Evolutionary conservation across 176 grass and related monocot genomes (phyloP).

Genomic region (Carex myosuroides): DNA sequence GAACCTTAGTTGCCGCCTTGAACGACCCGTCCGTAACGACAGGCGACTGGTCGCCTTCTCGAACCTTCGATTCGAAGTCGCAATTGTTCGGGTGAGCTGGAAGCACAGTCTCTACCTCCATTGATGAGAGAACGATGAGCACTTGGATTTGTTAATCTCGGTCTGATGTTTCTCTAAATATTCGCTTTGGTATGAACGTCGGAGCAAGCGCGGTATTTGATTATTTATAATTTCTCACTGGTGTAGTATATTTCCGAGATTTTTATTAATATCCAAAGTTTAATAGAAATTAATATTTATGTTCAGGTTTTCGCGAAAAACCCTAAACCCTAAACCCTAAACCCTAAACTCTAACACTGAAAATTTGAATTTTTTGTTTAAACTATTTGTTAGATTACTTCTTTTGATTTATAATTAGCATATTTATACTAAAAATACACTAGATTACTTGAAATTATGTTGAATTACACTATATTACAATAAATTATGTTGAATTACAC

Average conservation of each 20-base stretch:
- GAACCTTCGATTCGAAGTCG: not conserved
- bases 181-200: not conserved
- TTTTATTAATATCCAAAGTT: too few species aligned
- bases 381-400: too few species aligned
- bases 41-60: slow-evolving; percentile 5
- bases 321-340: too few species aligned
- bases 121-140: slow-evolving; percentile 11
- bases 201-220: not conserved
- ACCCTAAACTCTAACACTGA: too few species aligned
- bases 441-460: too few species aligned
- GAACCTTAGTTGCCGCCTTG: slow-evolving; percentile 76
- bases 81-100: not conserved
- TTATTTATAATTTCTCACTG: not conserved
- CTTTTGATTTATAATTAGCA: too few species aligned
- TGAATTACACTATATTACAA: too few species aligned
- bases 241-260: not conserved
- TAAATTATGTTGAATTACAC: too few species aligned
- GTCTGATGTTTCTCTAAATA: not conserved
- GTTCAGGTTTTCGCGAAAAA: too few species aligned
- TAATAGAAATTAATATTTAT: too few species aligned
- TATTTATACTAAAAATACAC: too few species aligned
- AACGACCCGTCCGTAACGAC: not conserved
- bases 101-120: slow-evolving; percentile 29
- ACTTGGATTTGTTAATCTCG: not conserved
- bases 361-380: too few species aligned